A percentile compares a stretch with the other conserved stretches of the same genome.
phyloP scores from a whole-genome alignment of 352 stramenopile species.

The Blastocystis sp. region DNA sequence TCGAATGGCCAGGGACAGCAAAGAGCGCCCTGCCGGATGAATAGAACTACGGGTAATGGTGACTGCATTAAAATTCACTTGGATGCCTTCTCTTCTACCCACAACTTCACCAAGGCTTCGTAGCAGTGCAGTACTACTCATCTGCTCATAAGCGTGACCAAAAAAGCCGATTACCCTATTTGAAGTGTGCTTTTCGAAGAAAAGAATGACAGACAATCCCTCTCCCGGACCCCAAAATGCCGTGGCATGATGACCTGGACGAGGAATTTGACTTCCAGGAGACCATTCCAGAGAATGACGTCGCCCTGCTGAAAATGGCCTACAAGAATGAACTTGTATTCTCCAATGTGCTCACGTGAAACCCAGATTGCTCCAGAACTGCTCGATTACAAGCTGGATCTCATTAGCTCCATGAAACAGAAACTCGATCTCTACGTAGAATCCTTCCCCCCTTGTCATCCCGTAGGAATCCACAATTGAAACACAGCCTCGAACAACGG shows the following conservation, averaged over 20 bases:
- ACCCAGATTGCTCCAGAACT: conserved; percentile 30
- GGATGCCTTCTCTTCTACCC: too few species aligned
- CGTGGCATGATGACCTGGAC: not conserved
- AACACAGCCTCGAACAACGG: not conserved
- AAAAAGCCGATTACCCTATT: too few species aligned
- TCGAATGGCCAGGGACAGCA: too few species aligned
- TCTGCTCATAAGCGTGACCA: too few species aligned
- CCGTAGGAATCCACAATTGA: not conserved
- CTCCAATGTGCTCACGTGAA: not conserved
- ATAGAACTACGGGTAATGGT: too few species aligned
- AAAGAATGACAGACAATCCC: too few species aligned
- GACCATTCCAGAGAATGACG: not conserved
- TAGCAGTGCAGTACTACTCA: too few species aligned
- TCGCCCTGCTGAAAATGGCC: conserved; percentile 3
- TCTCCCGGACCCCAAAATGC: not conserved
- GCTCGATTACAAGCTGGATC: conserved; percentile 10
- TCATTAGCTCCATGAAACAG: not conserved
- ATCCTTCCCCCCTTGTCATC: not conserved
- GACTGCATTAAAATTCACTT: too few species aligned
- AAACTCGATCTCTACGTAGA: not conserved
- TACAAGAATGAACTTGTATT: conserved; percentile 3
- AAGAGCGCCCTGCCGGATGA: too few species aligned
- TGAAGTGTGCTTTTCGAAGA: too few species aligned
- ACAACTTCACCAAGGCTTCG: too few species aligned
- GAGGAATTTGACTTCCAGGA: not conserved